Percentiles rank a stretch among this genome's conserved stretches.
phyloP scores from a whole-genome alignment of 805 yeast genomes.

The Sungouiozyma intestinalis region DNA sequence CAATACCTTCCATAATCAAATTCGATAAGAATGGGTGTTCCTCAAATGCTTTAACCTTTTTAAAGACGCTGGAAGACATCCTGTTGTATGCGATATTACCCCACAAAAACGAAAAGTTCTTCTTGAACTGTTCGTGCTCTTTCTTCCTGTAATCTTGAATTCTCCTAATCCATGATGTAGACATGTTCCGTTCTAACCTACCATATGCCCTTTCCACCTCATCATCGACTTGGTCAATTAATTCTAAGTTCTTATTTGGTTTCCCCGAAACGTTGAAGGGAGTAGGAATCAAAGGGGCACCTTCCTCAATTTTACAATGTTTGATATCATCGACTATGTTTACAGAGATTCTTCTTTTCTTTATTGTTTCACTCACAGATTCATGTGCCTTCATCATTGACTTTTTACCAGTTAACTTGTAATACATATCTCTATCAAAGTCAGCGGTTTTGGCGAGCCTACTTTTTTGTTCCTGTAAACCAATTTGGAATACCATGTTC shows the following conservation, averaged over 20 bases:
- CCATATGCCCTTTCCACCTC: slow-evolving; percentile 11
- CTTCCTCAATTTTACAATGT: not conserved
- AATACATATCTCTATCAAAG: slow-evolving; percentile 26
- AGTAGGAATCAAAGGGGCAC: slow-evolving; percentile 2
- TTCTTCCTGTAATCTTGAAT: slow-evolving; percentile 39
- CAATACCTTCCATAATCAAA: slow-evolving; percentile 39
- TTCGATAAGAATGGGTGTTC: slow-evolving; percentile 44
- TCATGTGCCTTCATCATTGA: slow-evolving; percentile 1
- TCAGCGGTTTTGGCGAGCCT: slow-evolving; percentile 42
- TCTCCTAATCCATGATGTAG: slow-evolving; percentile 63
- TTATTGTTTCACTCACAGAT: slow-evolving; percentile 5
- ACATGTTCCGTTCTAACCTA: slow-evolving; percentile 37
- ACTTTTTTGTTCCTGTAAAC: slow-evolving; percentile 51
- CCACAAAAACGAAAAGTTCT: slow-evolving; percentile 34
- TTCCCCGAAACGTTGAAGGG: slow-evolving; percentile 6
- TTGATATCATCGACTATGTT: not conserved
- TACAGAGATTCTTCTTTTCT: slow-evolving; percentile 1
- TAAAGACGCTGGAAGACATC: slow-evolving; percentile 34
- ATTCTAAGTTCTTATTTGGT: not conserved
- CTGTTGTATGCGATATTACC: slow-evolving; percentile 28
- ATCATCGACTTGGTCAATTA: slow-evolving; percentile 5
- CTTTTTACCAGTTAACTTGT: slow-evolving; percentile 4
- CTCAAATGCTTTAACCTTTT: slow-evolving; percentile 37
- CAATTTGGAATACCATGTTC: slow-evolving; percentile 53
- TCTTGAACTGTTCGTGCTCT: slow-evolving; percentile 31